These are phyloP conservation scores for Aureobasidium sp. DNA, from an alignment of 2,329 filamentous ascomycete genomes.

Conservation along the genomic window DNA sequence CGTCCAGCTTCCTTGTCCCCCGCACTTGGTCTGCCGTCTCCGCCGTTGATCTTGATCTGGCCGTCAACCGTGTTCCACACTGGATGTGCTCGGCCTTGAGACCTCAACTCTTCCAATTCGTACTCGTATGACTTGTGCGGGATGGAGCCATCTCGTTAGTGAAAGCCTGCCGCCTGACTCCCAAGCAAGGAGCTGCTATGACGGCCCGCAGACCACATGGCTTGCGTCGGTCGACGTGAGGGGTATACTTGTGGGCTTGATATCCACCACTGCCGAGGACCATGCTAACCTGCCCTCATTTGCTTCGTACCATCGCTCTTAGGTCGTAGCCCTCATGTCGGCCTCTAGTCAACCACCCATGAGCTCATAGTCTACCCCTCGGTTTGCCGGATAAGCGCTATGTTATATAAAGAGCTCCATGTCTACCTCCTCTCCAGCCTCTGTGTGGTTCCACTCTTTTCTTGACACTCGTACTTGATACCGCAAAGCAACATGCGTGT, in stretches of 20 bases:
- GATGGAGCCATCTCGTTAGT: background rate
- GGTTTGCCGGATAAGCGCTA: background rate
- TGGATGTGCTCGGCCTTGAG: background rate
- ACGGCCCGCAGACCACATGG: background rate
- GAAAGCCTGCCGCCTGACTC: background rate
- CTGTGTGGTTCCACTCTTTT: background rate
- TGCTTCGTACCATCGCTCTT: background rate
- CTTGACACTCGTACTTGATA: background rate
- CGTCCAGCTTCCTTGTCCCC: background rate
- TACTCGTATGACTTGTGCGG: background rate
- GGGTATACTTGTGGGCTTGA: conserved; percentile 7
- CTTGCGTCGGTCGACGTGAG: conserved; percentile 4
- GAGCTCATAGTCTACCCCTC: background rate
- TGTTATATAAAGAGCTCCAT: background rate
- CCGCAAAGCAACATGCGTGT: background rate
- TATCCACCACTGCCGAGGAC: background rate
- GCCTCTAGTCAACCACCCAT: background rate
- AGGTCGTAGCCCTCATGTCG: background rate
- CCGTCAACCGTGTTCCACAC: background rate
- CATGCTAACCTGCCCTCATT: background rate
- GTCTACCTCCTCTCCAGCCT: background rate
- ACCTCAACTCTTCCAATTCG: background rate
- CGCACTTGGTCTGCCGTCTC: background rate
- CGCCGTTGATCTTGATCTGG: background rate
- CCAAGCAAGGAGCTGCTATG: background rate